Conservation (phyloP, 2,329 filamentous ascomycete species). For the Diaporthe australafricana region DNA sequence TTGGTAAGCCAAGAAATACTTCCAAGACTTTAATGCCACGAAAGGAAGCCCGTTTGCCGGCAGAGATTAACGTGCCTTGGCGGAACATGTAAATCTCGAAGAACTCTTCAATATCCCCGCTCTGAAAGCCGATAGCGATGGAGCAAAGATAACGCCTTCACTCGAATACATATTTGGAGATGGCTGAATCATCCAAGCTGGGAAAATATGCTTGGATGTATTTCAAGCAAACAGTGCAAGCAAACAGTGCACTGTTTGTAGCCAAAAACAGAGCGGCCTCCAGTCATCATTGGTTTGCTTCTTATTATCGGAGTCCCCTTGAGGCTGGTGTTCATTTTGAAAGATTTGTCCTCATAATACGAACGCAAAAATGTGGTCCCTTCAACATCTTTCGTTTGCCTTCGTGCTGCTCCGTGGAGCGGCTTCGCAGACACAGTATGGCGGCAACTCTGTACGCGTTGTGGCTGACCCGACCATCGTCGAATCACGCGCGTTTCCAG, state of each 20-base stretch:
- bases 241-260: no score
- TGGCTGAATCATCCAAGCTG: no score
- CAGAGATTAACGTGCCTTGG: conserved; percentile 16
- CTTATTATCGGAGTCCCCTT: no score
- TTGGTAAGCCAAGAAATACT: not conserved
- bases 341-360: fast-evolving
- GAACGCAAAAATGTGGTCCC: not conserved
- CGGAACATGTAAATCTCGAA: not conserved
- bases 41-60: conserved; percentile 27
- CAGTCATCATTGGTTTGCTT: no score
- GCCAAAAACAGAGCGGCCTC: no score
- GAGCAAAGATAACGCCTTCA: not conserved
- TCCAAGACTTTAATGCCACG: conserved; percentile 24
- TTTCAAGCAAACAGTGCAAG: not conserved
- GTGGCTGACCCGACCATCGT: not conserved
- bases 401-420: not conserved
- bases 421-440: not conserved
- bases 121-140: not conserved
- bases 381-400: not conserved
- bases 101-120: conserved; percentile 3
- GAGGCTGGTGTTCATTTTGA: not conserved
- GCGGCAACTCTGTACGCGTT: conserved; percentile 5
- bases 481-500: not conserved
- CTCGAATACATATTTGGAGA: not conserved
- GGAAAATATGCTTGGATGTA: not conserved